These are phyloP conservation scores for Aspergillus hortae DNA, from an alignment of 2,329 filamentous ascomycete genomes.

Conservation along the genomic window DNA sequence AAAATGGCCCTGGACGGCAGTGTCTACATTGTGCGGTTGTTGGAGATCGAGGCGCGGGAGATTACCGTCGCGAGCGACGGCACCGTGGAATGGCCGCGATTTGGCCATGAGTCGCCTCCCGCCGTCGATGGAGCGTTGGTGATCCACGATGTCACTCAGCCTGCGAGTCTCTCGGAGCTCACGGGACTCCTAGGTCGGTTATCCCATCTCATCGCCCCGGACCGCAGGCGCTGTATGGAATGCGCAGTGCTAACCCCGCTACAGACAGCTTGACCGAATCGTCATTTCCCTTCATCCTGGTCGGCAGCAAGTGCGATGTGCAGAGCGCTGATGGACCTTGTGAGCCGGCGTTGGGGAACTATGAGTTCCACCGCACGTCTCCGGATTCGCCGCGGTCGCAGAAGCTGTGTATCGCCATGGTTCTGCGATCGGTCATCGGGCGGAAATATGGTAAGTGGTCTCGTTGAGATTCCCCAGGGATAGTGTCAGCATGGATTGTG, in stretches of 20 bases:
- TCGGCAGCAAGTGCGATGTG: conserved; percentile 86
- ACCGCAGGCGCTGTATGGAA: neutral
- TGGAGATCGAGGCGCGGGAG: conserved; percentile 54
- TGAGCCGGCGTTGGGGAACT: conserved; percentile 66
- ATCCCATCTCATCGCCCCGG: conserved; percentile 2
- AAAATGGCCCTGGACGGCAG: conserved; percentile 56
- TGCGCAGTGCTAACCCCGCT: conserved; percentile 9
- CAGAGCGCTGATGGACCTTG: conserved; percentile 67
- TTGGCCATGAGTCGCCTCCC: conserved; percentile 63
- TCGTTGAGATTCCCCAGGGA: neutral
- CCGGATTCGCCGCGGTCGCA: conserved; percentile 67
- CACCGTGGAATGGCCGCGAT: conserved; percentile 49
- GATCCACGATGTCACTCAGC: conserved; percentile 82
- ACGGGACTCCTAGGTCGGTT: conserved; percentile 74
- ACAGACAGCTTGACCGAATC: conserved; percentile 71
- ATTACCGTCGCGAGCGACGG: conserved; percentile 49
- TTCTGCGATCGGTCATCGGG: conserved; percentile 68
- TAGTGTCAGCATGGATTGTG: neutral
- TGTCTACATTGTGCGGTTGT: conserved; percentile 54
- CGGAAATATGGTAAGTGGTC: conserved; percentile 62
- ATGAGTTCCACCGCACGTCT: conserved; percentile 72
- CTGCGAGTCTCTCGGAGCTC: conserved; percentile 69
- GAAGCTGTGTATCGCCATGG: conserved; percentile 70
- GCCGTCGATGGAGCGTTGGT: conserved; percentile 78
- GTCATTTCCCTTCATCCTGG: conserved; percentile 71